These are phyloP conservation scores for Lepiota brunneoincarnata DNA, from an alignment of 768 basidiomycete genomes.

Conservation along the genomic window DNA sequence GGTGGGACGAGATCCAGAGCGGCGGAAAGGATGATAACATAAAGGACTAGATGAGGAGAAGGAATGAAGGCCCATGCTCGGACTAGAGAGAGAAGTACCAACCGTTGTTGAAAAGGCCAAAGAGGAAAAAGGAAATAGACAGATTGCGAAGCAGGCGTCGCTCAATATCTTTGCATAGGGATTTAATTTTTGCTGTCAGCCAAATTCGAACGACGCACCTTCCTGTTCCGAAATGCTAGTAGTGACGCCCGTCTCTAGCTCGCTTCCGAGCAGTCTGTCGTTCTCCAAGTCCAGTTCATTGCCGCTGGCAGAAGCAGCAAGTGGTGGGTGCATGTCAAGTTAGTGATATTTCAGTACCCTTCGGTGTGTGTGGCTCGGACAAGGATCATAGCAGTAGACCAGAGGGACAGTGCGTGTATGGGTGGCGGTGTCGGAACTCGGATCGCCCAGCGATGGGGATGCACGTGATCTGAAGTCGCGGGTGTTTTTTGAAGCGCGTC, in stretches of 20 bases:
- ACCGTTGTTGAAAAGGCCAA: slow-evolving; percentile 94
- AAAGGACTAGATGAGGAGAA: slow-evolving; percentile 57
- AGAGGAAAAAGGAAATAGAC: slow-evolving; percentile 78
- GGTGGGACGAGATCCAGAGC: slow-evolving; percentile 93
- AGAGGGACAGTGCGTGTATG: no score
- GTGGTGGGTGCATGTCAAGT: background rate
- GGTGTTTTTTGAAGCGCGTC: no score
- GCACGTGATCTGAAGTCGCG: no score
- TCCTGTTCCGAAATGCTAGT: background rate
- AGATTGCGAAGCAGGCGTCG: slow-evolving; percentile 35
- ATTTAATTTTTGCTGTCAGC: background rate
- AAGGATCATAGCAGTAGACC: background rate
- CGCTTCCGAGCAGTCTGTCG: slow-evolving; percentile 1
- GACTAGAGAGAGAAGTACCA: slow-evolving; percentile 10
- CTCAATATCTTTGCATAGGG: slow-evolving; percentile 21
- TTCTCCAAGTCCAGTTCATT: slow-evolving; percentile 2
- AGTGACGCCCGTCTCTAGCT: slow-evolving; percentile 1
- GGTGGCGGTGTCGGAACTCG: no score
- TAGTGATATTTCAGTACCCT: background rate
- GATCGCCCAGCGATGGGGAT: no score
- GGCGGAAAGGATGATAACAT: slow-evolving; percentile 95
- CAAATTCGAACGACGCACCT: background rate
- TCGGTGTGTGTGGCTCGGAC: background rate
- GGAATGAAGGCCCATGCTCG: background rate
- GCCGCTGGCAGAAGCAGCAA: background rate